Base-by-base conservation (phyloP, 352 stramenopile genomes). In the Pythium rhizo-oryzae region DNA sequence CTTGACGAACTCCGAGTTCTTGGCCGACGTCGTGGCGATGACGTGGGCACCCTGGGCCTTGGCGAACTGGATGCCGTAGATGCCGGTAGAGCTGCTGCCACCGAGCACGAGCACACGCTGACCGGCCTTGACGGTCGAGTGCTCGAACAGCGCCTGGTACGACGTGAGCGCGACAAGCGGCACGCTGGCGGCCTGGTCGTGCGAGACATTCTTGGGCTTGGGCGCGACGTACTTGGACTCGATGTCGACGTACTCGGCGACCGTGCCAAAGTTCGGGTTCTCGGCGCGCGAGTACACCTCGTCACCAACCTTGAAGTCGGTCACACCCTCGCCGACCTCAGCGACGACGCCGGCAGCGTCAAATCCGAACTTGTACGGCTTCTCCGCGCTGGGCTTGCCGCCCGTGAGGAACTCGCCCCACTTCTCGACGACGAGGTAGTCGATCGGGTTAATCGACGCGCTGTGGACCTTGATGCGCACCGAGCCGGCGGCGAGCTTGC, bases 241-340 rank as follows among this genome's bases (percentile, higher is more conserved):
- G 25, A 79, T 49, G 30, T 72, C 71, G 12, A 83, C 50, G 44
- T 84, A 87, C 62, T 87, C 79, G 51, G 68, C 79, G 37, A 87
- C 74, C 4, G 72, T 65, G 19, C 64, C 56, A 23, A 59, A 70
- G 44, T 70, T 18, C 1, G n/a, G n/a, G n/a, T 62, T 59, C 21
- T 47, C 58, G 1, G 63, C 51, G 49, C 72, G 75, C 39, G 60
- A 72, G 53, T 76, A 70, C 16, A 70, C 64, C 19, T 65, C 28
- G 30, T 70, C 64, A 18, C 64, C 64, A 18, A 65, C 64, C 46
- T 70, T 64, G 50, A 65, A 54, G n/a, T 9, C 25, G 28, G 61
- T 60, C 19, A 69, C 62, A 8, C 44, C 53, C 8, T 23, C 41
- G 49, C 64, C 64, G 24, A 70, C 56, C n/a, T 65, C 54, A 15